These are phyloP conservation scores for Pseudonitzschia multiseries DNA, from an alignment of 108 stramenopile species.

Conservation along the genomic window DNA sequence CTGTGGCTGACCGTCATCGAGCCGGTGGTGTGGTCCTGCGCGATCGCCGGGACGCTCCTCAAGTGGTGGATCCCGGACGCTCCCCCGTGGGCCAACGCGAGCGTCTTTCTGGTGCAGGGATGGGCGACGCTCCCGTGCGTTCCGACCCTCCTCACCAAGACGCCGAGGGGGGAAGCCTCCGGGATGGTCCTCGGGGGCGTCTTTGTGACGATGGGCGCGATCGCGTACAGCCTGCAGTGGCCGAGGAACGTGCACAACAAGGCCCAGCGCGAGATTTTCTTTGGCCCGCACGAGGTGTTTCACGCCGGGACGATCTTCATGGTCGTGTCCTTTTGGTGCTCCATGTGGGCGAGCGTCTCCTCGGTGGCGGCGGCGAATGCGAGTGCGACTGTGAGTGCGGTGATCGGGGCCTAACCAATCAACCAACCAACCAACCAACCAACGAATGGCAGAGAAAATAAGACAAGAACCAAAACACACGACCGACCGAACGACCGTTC, in stretches of 20 bases:
- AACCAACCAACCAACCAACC: neutral
- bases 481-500: no score
- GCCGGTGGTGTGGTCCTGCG: neutral
- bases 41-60: neutral
- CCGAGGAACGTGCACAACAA: neutral
- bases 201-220: constrained; percentile 5
- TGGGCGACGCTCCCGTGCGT: neutral
- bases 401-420: no score
- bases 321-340: neutral
- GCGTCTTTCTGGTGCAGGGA: constrained; percentile 10
- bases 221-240: neutral
- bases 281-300: constrained; percentile 12
- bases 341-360: neutral
- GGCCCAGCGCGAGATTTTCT: neutral
- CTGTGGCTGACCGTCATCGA: neutral
- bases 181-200: neutral
- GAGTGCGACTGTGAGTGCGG: neutral
- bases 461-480: no score
- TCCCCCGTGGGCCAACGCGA: constrained; percentile 5
- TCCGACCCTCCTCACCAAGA: neutral
- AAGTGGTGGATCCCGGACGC: neutral
- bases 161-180: neutral
- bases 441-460: no score
- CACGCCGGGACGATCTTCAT: neutral
- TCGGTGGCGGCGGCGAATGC: neutral